A percentile compares a stretch with the other conserved stretches of the same genome.
Evolutionary conservation across 441 rosid genomes (phyloP).

Genomic region (Oxalis stricta): DNA sequence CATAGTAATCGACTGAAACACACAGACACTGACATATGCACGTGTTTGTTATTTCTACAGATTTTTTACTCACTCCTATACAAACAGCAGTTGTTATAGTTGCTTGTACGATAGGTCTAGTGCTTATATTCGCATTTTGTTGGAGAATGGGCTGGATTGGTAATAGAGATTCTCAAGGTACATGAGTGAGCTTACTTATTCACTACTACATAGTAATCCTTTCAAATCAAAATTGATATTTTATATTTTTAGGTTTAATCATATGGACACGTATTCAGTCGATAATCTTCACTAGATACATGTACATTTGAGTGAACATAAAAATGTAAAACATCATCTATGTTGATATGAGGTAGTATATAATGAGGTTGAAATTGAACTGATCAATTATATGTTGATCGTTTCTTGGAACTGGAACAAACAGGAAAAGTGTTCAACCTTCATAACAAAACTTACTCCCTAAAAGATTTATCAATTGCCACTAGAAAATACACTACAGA

Average conservation of each 20-base stretch:
- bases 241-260: not conserved
- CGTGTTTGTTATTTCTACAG: not conserved
- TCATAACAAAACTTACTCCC: constrained; percentile 1
- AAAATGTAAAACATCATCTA: no score
- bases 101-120: constrained; percentile 1
- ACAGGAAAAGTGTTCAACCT: not conserved
- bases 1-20: no score
- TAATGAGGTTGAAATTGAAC: not conserved
- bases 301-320: no score
- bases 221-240: not conserved
- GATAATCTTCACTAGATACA: no score
- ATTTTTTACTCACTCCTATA: not conserved
- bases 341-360: no score
- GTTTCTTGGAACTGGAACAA: not conserved
- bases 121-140: constrained; percentile 6
- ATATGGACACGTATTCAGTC: no score
- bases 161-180: constrained; percentile 7
- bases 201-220: no score
- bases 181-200: not conserved
- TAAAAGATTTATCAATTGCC: constrained; percentile 8
- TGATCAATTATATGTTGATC: not conserved
- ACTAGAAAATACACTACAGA: constrained; percentile 11
- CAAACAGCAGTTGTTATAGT: constrained; percentile 5
- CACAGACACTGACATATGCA: not conserved
- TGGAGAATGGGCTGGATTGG: constrained; percentile 10